A percentile compares a stretch with the other conserved stretches of the same genome.
These are phyloP conservation scores for Picea abies DNA, from an alignment of 83 land plant species.

Conservation along the genomic window DNA sequence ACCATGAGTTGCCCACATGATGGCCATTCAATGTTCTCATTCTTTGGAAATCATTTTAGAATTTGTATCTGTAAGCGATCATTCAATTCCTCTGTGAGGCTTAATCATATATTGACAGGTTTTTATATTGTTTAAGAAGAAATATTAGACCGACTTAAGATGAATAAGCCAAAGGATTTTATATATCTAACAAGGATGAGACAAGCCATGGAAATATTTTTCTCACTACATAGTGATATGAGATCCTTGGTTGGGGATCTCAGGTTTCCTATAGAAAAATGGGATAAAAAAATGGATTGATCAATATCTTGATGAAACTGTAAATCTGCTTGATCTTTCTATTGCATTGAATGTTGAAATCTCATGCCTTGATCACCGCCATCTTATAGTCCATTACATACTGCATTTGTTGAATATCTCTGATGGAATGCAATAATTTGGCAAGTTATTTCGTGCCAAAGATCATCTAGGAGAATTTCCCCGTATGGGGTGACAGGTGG, in stretches of 20 bases:
- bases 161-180: constrained; percentile 26
- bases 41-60: constrained; percentile 62
- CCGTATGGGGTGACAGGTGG: too few species aligned
- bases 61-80: constrained; percentile 34
- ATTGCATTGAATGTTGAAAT: constrained; percentile 63
- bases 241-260: constrained; percentile 58
- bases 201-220: constrained; percentile 46
- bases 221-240: constrained; percentile 44
- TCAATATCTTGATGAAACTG: constrained; percentile 64
- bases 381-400: constrained; percentile 52
- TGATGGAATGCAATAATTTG: constrained; percentile 14
- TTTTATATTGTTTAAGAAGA: constrained; percentile 48
- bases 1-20: constrained; percentile 50
- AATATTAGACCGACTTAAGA: constrained; percentile 42
- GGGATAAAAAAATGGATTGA: constrained; percentile 87
- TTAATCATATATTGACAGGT: constrained; percentile 12
- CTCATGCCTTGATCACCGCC: constrained; percentile 53
- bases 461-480: too few species aligned
- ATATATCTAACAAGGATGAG: constrained; percentile 65
- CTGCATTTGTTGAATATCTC: constrained; percentile 39
- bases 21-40: constrained; percentile 39
- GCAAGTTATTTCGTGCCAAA: neutral
- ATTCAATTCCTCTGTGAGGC: constrained; percentile 20
- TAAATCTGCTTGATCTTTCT: constrained; percentile 76
- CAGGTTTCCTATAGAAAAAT: constrained; percentile 58